Percentiles rank a stretch among this genome's conserved stretches.
phyloP scores from a whole-genome alignment of 2,329 filamentous ascomycete species.

The Fusarium praegraminearum region DNA sequence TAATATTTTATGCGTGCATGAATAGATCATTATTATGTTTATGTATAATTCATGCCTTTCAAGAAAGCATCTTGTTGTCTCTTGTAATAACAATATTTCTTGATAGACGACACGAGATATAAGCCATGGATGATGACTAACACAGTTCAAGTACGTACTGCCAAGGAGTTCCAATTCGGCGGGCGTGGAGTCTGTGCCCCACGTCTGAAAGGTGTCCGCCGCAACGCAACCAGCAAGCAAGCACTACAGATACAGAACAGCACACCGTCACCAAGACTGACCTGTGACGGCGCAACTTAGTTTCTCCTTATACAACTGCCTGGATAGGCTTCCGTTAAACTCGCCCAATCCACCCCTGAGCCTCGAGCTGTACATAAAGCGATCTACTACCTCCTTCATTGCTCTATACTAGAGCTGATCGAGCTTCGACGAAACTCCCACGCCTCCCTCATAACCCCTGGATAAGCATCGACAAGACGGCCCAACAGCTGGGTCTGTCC shows the following conservation, averaged over 20 bases:
- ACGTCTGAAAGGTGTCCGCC: conserved; percentile 50
- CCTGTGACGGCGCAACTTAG: conserved; percentile 44
- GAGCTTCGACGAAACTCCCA: conserved; percentile 35
- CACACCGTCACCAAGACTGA: conserved; percentile 46
- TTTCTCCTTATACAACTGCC: conserved; percentile 45
- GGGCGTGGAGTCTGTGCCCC: conserved; percentile 38
- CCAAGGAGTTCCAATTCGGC: conserved; percentile 22
- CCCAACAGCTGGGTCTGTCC: conserved; percentile 51
- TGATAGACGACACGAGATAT: not conserved
- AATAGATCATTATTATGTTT: not conserved
- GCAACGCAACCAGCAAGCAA: conserved; percentile 38
- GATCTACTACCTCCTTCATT: conserved; percentile 22
- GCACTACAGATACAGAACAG: conserved; percentile 31
- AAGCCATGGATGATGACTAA: conserved; percentile 34
- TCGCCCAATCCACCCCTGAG: conserved; percentile 11
- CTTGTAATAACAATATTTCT: not conserved
- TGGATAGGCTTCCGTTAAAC: conserved; percentile 32
- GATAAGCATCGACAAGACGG: conserved; percentile 48
- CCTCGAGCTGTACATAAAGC: not conserved
- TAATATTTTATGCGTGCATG: conserved; percentile 2
- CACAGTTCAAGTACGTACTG: conserved; percentile 30
- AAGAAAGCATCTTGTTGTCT: not conserved
- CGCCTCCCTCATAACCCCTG: conserved; percentile 39
- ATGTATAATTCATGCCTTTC: no score
- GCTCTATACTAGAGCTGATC: conserved; percentile 38